Conservation (phyloP, 495 filamentous ascomycete genomes). For the Immersiella caudata region DNA sequence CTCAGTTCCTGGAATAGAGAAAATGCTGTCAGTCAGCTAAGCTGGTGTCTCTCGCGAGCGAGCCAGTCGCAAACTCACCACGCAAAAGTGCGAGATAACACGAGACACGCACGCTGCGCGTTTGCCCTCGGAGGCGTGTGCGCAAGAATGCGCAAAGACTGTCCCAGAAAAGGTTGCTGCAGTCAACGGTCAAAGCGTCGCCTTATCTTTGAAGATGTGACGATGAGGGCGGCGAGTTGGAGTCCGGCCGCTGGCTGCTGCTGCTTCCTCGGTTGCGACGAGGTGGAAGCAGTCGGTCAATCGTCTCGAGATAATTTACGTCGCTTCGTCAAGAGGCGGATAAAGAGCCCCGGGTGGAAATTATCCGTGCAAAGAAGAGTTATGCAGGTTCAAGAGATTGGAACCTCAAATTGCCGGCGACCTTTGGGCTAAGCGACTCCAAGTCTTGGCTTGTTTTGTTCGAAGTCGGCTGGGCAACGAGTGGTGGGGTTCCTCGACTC, state of each 20-base stretch:
- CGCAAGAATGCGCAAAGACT: background rate
- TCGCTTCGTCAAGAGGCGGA: background rate
- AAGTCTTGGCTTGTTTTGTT: no score
- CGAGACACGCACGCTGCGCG: background rate
- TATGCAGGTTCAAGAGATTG: background rate
- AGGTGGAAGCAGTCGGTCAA: background rate
- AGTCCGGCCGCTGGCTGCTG: background rate
- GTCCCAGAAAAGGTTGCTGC: background rate
- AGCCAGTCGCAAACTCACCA: background rate
- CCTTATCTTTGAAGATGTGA: background rate
- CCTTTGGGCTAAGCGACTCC: no score
- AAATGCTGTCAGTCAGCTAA: background rate
- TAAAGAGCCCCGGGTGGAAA: background rate
- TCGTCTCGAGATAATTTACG: background rate
- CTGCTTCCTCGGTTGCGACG: background rate
- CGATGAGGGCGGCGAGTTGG: background rate
- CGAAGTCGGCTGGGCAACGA: background rate
- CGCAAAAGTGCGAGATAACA: background rate
- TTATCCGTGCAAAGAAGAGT: background rate
- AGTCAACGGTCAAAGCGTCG: background rate
- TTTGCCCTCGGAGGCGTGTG: background rate
- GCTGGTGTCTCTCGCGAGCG: background rate
- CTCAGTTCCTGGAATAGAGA: background rate
- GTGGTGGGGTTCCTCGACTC: background rate
- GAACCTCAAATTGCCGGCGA: background rate